Evolutionary conservation across 192 early-diverging fungal genomes (phyloP).

Genomic region (Neocallimastix lanati): DNA sequence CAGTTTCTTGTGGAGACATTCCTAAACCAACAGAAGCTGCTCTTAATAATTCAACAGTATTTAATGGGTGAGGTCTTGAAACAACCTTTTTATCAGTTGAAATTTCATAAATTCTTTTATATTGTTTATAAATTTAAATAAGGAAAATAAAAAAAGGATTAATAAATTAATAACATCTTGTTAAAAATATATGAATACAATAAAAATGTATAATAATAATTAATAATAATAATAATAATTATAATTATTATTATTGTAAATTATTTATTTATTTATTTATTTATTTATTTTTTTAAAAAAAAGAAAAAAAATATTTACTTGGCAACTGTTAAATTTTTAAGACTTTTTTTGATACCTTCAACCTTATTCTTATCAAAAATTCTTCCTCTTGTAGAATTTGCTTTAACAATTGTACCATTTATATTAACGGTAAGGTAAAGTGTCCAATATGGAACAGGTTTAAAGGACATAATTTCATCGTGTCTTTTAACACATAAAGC

Average conservation of each 20-base stretch:
- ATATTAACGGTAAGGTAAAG: slow-evolving; percentile 7
- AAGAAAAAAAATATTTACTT: slow-evolving; percentile 15
- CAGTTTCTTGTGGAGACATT: slow-evolving; percentile 21
- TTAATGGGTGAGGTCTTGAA: slow-evolving; percentile 1
- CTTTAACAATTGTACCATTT: slow-evolving; percentile 6
- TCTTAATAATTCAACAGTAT: slow-evolving; percentile 22
- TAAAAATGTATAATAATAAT: no score
- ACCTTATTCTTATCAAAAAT: slow-evolving; percentile 23
- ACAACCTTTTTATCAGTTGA: not conserved
- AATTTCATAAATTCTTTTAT: not conserved
- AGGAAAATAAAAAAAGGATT: no score
- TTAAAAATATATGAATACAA: no score
- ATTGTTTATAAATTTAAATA: no score
- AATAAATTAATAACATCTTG: no score
- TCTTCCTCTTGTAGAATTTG: slow-evolving; percentile 8
- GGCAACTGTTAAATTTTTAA: slow-evolving; percentile 12
- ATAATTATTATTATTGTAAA: no score
- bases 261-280: no score
- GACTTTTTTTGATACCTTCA: slow-evolving; percentile 7
- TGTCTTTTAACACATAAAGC: slow-evolving; percentile 31
- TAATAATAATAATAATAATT: no score
- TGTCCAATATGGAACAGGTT: slow-evolving; percentile 24
- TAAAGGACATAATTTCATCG: slow-evolving; percentile 29
- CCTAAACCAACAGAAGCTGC: slow-evolving; percentile 24
- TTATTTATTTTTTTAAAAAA: no score